These are phyloP conservation scores for Mrakia blollopis DNA, from an alignment of 768 basidiomycete genomes.

Conservation along the genomic window DNA sequence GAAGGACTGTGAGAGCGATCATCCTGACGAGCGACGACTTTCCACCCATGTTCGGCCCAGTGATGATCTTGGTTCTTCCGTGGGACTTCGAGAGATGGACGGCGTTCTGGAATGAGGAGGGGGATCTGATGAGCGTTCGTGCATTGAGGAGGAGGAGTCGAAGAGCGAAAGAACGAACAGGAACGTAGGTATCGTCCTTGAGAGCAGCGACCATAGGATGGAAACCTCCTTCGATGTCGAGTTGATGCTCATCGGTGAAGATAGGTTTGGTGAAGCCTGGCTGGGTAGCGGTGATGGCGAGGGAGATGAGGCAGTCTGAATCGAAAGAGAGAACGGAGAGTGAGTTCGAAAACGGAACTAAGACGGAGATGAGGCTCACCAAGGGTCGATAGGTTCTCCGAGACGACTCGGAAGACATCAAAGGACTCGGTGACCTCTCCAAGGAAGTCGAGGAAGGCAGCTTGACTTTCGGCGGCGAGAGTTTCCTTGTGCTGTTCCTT, in stretches of 20 bases:
- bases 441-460: slow-evolving; percentile 65
- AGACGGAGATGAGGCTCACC: slow-evolving; percentile 30
- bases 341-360: neutral
- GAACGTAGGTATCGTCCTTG: slow-evolving; percentile 73
- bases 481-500: slow-evolving; percentile 69
- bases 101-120: slow-evolving; percentile 39
- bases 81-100: slow-evolving; percentile 5
- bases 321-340: neutral
- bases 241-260: slow-evolving; percentile 57
- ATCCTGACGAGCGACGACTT: slow-evolving; percentile 59
- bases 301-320: slow-evolving; percentile 73
- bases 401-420: slow-evolving; percentile 62
- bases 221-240: slow-evolving; percentile 75
- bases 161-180: slow-evolving; percentile 41
- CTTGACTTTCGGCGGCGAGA: slow-evolving; percentile 53
- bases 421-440: slow-evolving; percentile 68
- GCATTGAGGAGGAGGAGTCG: neutral
- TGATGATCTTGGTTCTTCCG: slow-evolving; percentile 51
- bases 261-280: slow-evolving; percentile 71
- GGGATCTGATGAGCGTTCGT: neutral
- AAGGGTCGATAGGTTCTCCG: slow-evolving; percentile 72
- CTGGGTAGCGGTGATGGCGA: slow-evolving; percentile 72
- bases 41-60: slow-evolving; percentile 50
- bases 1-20: slow-evolving; percentile 60
- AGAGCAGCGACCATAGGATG: slow-evolving; percentile 90